Percentiles rank a stretch among this genome's conserved stretches.
phyloP scores from a whole-genome alignment of 495 filamentous ascomycete species.

The Rostrohypoxylon terebratum region DNA sequence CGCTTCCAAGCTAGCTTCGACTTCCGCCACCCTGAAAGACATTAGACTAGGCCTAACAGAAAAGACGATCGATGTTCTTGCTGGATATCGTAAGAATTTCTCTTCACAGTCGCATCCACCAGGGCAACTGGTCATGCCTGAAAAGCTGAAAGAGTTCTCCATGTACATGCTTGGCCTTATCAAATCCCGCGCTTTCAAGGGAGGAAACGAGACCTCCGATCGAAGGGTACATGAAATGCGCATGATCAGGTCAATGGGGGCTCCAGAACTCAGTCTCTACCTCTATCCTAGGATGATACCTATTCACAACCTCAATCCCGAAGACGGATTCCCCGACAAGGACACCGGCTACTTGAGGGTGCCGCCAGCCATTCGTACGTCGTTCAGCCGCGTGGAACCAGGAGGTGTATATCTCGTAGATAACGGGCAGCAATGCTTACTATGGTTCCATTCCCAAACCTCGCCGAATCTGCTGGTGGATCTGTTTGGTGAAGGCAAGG shows the following conservation, averaged over 20 bases:
- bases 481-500: conserved; percentile 84
- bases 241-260: conserved; percentile 87
- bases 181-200: conserved; percentile 94
- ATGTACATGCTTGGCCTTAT: conserved; percentile 97
- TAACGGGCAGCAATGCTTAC: conserved; percentile 88
- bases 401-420: conserved; percentile 98
- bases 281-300: conserved; percentile 95
- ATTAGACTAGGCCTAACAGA: conserved; percentile 86
- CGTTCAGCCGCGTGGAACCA: conserved; percentile 89
- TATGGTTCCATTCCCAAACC: conserved; percentile 89
- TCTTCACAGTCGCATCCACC: conserved; percentile 83
- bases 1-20: conserved; percentile 74
- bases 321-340: conserved; percentile 85
- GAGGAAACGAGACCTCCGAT: conserved; percentile 91
- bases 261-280: conserved; percentile 86
- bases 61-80: conserved; percentile 94
- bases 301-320: conserved; percentile 87
- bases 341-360: conserved; percentile 87
- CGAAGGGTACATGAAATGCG: conserved; percentile 91
- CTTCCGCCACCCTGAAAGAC: conserved; percentile 85
- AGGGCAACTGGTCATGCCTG: conserved; percentile 92
- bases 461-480: conserved; percentile 86
- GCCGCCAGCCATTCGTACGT: conserved; percentile 81
- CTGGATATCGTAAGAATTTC: conserved; percentile 91
- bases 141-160: conserved; percentile 94